Evolutionary conservation across 257 asterid species (phyloP), one percentile per base, ranked within the genome.

Genomic region (Ajuga chamaepitys): DNA sequence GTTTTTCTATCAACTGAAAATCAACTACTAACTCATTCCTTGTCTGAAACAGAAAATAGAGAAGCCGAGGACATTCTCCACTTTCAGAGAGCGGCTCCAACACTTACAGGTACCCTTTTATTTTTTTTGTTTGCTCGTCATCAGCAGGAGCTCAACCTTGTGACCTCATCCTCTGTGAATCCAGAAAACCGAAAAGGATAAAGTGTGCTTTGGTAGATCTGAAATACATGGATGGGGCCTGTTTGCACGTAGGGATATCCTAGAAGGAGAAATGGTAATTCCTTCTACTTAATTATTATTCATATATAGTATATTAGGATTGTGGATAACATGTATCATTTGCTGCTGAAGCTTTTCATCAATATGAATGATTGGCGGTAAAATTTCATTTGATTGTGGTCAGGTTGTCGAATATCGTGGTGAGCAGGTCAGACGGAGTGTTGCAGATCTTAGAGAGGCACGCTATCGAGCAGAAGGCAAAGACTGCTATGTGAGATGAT

Each of bases 371-470:
- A 37, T 42, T 47, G 58, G 35, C 50, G 54, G 35, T 64, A 60
- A 52, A 25, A 26, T 21, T 55, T 40, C 42, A 46, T 72, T 56
- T 40, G 13, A 25, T 66, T 78, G 42, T 66, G 78, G 42, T 70
- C 77, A 94, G 99, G 96, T 94, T 75, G 88, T 94, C 45, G 99
- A 94, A 77, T 94, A 94, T 75, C 99, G 99, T 54, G 97, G 99
- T 28, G 99, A 94, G 80, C 96, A 86, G 77, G 97, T 94, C 62
- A 83, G 99, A 74, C 82, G 97, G 70, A 85, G 96, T 70, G 77
- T 94, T 75, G 97, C 99, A 30, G 99, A 94, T 81, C 81, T 90
- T 45, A 86, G 99, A 79, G 99, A 94, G 78, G 90, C 92, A 63
- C 92, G 79, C 61, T 94, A 94, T 72, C 91, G 85, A 21, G 58